phyloP scores from a whole-genome alignment of 306 rosid species.

The Echinosophora koreensis region DNA sequence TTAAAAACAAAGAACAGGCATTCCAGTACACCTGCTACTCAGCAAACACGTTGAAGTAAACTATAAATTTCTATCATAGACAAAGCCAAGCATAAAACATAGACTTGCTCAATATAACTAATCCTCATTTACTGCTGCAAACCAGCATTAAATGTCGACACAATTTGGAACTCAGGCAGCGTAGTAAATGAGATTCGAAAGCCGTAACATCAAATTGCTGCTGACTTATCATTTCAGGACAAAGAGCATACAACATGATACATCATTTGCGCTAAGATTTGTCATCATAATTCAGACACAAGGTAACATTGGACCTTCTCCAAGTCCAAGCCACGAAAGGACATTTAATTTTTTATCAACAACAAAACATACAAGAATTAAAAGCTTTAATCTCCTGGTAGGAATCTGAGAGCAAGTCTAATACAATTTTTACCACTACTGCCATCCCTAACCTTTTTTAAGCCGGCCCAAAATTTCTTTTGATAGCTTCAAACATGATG shows the following conservation, averaged over 20 bases:
- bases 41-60: conserved; percentile 9
- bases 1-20: neutral
- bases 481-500: neutral
- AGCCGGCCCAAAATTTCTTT: conserved; percentile 16
- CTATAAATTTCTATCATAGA: neutral
- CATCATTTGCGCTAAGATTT: neutral
- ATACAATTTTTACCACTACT: neutral
- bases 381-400: neutral
- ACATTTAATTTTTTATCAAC: conserved; percentile 11
- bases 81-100: neutral
- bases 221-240: conserved; percentile 16
- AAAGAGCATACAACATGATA: neutral
- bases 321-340: conserved; percentile 22
- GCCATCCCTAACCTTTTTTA: neutral
- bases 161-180: conserved; percentile 15
- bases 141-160: conserved; percentile 7
- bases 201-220: neutral
- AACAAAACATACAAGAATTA: conserved; percentile 3
- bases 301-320: conserved; percentile 16
- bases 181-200: neutral
- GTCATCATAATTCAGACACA: conserved; percentile 5
- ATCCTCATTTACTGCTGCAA: neutral
- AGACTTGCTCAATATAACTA: neutral
- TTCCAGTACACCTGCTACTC: neutral
- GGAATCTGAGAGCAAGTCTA: neutral